Conservation (phyloP, 1,284 basidiomycete genomes). For the Sporisorium iseilematis-ciliati region DNA sequence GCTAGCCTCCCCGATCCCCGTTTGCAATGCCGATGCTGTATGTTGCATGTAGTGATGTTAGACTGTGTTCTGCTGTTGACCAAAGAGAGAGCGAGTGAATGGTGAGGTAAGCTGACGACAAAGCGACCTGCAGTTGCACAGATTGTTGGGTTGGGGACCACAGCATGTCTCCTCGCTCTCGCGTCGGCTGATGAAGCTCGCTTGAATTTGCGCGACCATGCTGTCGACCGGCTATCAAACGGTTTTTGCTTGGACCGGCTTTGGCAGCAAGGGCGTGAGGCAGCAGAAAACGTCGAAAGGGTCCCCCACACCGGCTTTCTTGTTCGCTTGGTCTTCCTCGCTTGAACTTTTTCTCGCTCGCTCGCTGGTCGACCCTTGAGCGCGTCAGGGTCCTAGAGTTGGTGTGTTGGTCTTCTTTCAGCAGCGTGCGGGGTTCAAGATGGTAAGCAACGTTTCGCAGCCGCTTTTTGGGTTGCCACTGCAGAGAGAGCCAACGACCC, state of each 20-base stretch:
- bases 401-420: constrained; percentile 6
- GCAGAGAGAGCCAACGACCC: constrained; percentile 5
- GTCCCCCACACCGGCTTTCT: constrained; percentile 1
- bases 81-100: neutral
- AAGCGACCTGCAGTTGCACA: constrained; percentile 11
- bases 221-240: constrained; percentile 21
- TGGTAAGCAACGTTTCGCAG: neutral
- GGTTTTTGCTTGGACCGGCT: constrained; percentile 8
- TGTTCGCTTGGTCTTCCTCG: constrained; percentile 33
- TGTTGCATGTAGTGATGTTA: constrained; percentile 1
- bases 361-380: neutral
- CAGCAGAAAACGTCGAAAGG: neutral
- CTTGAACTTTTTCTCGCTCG: constrained; percentile 5
- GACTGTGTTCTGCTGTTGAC: neutral
- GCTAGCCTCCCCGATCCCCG: too few relatives aligned
- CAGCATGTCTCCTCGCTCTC: constrained; percentile 8
- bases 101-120: neutral
- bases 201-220: neutral
- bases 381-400: constrained; percentile 2
- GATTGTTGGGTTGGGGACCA: constrained; percentile 15
- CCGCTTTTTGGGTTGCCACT: constrained; percentile 1
- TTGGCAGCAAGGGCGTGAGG: constrained; percentile 2
- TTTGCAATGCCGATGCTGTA: neutral
- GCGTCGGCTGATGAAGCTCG: constrained; percentile 25
- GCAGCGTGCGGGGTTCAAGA: constrained; percentile 5